Conservation (phyloP, 306 rosid genomes). For the Corylus heterophylla region DNA sequence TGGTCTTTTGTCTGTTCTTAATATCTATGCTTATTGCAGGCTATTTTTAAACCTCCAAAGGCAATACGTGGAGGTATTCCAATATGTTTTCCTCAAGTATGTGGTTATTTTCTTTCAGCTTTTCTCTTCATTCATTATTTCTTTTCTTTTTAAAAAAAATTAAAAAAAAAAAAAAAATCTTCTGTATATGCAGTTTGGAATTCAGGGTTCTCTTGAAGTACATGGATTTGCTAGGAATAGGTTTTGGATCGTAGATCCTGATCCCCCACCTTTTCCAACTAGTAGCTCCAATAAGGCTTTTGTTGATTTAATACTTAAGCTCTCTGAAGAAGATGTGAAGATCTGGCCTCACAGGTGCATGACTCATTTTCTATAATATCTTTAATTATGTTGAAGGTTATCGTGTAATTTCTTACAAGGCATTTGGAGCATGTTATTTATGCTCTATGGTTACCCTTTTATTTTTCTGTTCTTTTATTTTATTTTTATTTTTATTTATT, state of each 20-base stretch:
- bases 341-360: conserved; percentile 72
- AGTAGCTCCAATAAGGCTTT: conserved; percentile 45
- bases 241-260: conserved; percentile 68
- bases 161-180: conserved; percentile 3
- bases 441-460: not conserved
- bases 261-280: conserved; percentile 67
- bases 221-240: conserved; percentile 84
- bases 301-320: conserved; percentile 63
- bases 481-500: too few relatives aligned
- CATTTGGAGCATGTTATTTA: conserved; percentile 1
- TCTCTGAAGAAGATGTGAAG: conserved; percentile 61
- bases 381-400: not conserved
- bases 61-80: conserved; percentile 85
- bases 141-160: not conserved
- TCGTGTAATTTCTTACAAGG: not conserved
- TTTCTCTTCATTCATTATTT: conserved; percentile 9
- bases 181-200: conserved; percentile 53
- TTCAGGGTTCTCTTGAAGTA: conserved; percentile 56
- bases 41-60: conserved; percentile 64
- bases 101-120: conserved; percentile 27
- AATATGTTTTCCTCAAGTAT: conserved; percentile 77
- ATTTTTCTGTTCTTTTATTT: too few relatives aligned
- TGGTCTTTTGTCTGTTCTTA: not conserved
- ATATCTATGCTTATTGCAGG: conserved; percentile 45
- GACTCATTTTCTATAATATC: conserved; percentile 1